These are phyloP conservation scores for Choiromyces venosus DNA, from an alignment of 495 filamentous ascomycete genomes.

Conservation along the genomic window DNA sequence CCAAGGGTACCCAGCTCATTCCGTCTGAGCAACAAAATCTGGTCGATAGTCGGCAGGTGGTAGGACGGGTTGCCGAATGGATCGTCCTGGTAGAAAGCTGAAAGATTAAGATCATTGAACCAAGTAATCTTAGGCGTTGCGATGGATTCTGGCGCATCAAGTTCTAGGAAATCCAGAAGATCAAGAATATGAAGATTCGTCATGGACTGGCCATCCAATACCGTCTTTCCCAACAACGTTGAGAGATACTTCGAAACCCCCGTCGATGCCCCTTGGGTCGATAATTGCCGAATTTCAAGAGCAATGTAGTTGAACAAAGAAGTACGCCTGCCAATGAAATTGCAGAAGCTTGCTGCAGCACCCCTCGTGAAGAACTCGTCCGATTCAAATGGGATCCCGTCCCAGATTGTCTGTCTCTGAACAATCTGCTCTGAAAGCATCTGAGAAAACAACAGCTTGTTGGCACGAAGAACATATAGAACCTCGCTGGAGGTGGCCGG, in stretches of 20 bases:
- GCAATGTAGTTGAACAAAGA: constrained; percentile 75
- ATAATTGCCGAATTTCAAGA: constrained; percentile 73
- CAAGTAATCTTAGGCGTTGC: constrained; percentile 50
- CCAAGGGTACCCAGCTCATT: constrained; percentile 37
- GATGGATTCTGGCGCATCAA: constrained; percentile 54
- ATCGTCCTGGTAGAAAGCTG: constrained; percentile 37
- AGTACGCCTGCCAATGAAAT: constrained; percentile 69
- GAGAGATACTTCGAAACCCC: constrained; percentile 72
- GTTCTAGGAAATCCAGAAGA: constrained; percentile 81
- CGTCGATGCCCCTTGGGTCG: constrained; percentile 62
- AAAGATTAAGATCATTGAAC: constrained; percentile 53
- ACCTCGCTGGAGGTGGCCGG: constrained; percentile 69
- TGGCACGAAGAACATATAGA: constrained; percentile 67
- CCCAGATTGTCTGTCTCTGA: constrained; percentile 60
- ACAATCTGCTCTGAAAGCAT: constrained; percentile 62
- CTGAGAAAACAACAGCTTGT: constrained; percentile 66
- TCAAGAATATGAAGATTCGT: constrained; percentile 75
- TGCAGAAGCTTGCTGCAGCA: constrained; percentile 59
- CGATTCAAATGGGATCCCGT: constrained; percentile 38
- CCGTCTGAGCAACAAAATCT: constrained; percentile 56
- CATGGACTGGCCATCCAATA: constrained; percentile 55
- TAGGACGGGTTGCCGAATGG: constrained; percentile 29
- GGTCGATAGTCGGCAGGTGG: constrained; percentile 50
- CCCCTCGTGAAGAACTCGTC: constrained; percentile 60
- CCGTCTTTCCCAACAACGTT: constrained; percentile 69